Evolutionary conservation across 129 eudicot genomes (phyloP), one percentile per base, ranked within the genome.

Genomic region (Saposhnikovia divaricata): DNA sequence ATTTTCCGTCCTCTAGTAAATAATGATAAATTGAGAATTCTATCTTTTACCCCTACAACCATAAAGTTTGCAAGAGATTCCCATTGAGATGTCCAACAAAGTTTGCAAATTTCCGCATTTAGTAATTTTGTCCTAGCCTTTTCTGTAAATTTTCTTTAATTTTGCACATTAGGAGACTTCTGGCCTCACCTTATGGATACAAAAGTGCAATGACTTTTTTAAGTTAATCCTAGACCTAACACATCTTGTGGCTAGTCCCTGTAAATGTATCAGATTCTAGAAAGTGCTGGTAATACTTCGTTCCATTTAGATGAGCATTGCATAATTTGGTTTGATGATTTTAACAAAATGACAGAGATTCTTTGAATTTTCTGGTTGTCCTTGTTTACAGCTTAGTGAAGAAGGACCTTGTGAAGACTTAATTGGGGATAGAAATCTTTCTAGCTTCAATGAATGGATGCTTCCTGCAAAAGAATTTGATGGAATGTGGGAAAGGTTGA

Each of bases 401-500:
- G 98, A 95, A 85, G 98, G 98, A 77, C 98, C 97, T 38, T 90
- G 94, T 81, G 98, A 95, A 85, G 98, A 95, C 72, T 80, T 92
- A 83, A 90, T 90, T 55, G 89, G 86, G 50, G 98, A 95, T 86
- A 92, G 90, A 72, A 92, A 95, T 81, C 92, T 84, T 82, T 87
- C 97, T 76, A 95, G 94, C 91, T 95, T 95, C 65, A 90, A 92
- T 84, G 98, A 95, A 84, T 95, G 98, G 98, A 84, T 78, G 39
- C 98, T 95, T 86, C 98, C 98, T 75, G 98, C 97, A n/a, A 95
- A 95, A 85, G 98, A 95, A 81, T 95, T 95, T 86, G 96, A 95
- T 87, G 98, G 97, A 81, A 89, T 95, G 96, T 95, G 98, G 98
- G 98, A 92, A 81, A 95, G 98, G 98, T 92, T 79, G 59, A 89